Evolutionary conservation across 441 rosid species (phyloP).

Genomic region (Erysimum cheiri): DNA sequence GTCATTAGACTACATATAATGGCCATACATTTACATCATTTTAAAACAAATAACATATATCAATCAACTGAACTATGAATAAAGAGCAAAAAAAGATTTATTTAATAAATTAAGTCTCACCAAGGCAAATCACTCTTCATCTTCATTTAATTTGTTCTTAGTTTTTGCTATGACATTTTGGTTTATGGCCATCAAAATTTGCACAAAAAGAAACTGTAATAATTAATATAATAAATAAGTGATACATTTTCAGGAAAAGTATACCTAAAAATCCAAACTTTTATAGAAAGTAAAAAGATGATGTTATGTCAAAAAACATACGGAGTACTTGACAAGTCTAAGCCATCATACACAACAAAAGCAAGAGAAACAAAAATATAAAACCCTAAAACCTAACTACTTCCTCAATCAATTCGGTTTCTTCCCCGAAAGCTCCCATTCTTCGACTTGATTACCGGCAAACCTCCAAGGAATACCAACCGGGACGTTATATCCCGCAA

Average conservation of each 20-base stretch:
- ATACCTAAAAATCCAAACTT: conserved; percentile 4
- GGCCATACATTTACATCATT: not conserved
- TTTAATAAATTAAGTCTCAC: too few relatives aligned
- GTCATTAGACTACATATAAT: not conserved
- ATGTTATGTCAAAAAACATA: conserved; percentile 15
- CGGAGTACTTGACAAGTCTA: conserved; percentile 8
- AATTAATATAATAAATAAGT: not conserved
- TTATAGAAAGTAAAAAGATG: not conserved
- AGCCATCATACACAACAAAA: conserved; percentile 26
- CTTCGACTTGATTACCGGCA: conserved; percentile 11
- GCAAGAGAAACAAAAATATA: conserved; percentile 24
- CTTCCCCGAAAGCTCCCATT: conserved; percentile 16
- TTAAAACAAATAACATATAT: too few relatives aligned
- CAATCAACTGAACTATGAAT: not conserved
- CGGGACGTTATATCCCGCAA: conserved; percentile 19
- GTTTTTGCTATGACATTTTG: not conserved
- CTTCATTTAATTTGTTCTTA: not conserved
- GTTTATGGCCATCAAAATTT: not conserved
- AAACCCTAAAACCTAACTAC: conserved; percentile 15
- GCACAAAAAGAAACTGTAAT: not conserved
- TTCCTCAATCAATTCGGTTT: conserved; percentile 17
- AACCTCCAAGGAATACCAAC: conserved; percentile 4
- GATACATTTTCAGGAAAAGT: not conserved
- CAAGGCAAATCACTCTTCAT: not conserved
- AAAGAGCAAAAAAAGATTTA: not conserved